These are phyloP conservation scores for Nyctanthes arbortristis DNA, from an alignment of 257 asterid species.

Conservation along the genomic window DNA sequence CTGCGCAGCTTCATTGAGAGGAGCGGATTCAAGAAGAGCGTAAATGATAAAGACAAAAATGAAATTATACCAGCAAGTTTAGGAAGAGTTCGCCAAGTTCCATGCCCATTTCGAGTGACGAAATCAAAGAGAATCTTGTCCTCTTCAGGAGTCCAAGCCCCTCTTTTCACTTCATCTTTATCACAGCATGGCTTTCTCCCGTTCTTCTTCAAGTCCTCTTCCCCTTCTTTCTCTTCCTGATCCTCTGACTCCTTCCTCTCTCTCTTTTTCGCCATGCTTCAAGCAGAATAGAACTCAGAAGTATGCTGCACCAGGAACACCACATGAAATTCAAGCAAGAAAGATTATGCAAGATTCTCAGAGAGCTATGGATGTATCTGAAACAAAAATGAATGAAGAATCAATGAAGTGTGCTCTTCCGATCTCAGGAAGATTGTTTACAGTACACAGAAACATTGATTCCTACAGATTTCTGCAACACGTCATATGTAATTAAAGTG, in stretches of 20 bases:
- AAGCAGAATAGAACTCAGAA: constrained; percentile 14
- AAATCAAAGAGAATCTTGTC: constrained; percentile 71
- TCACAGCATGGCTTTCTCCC: constrained; percentile 57
- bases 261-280: constrained; percentile 39
- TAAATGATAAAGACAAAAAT: constrained; percentile 26
- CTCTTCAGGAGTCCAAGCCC: constrained; percentile 73
- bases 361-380: constrained; percentile 4
- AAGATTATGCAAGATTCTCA: not conserved
- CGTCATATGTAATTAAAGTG: no score
- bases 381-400: not conserved
- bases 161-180: constrained; percentile 54
- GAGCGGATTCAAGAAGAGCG: no score
- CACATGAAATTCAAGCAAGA: not conserved
- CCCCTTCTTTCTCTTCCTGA: no score
- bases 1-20: no score
- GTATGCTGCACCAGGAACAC: constrained; percentile 10
- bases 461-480: no score
- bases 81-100: constrained; percentile 73
- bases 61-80: constrained; percentile 64
- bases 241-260: constrained; percentile 30
- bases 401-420: no score
- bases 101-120: constrained; percentile 58
- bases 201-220: constrained; percentile 24
- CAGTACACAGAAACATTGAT: no score
- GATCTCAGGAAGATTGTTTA: no score